Base-by-base conservation (phyloP, 2,329 filamentous ascomycete genomes). In the Alternaria atra region DNA sequence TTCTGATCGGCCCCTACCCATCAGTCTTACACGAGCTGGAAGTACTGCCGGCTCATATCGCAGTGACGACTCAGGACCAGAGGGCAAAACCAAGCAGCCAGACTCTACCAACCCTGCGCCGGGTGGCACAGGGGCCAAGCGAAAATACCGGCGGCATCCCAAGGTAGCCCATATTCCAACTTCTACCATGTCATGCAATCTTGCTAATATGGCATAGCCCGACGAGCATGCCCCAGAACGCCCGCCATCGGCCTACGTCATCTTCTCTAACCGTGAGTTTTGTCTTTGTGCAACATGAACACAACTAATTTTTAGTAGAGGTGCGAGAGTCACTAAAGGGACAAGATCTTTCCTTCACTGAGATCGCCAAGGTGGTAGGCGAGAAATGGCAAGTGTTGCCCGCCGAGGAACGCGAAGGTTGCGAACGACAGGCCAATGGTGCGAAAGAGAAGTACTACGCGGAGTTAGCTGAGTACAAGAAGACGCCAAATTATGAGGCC, bases 161-260 rank as follows among this genome's bases (percentile, higher is more conserved):
- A 93, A 93, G 84, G 89, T 90, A 63, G 81, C 73, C 50, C 17
- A 20, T 40, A 30, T 27, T 39, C 20, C 32, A 37, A 9, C 23
- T 39, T 20, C 32, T n/a, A 17, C 20, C 5, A 50, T 55, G 23
- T 6, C 27, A 34, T 25, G 9, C 58, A 46, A 17, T 17, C 5
- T 30, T 55, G 58, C 70, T 75, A 60, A 74, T 61, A 10, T 52
- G 6, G 17, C 23, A 29, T 72, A 92, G 87, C 84, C 91, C 4
- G 92, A 95, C 68, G 90, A 93, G 60, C 88, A 92, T 80, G 91
- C 91, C 0, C 92, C 92, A 2, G 91, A 94, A 72, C 84, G 91
- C 25, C 91, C 92, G 1, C 90, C 91, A 0, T 94, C 91, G 5
- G 92, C 91, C 51, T 94, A 94, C 79, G 92, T 94, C 12, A 86